A percentile compares a stretch with the other conserved stretches of the same genome.
Conservation (phyloP, 202 grass and related monocot species). For the Musa balbisiana region DNA sequence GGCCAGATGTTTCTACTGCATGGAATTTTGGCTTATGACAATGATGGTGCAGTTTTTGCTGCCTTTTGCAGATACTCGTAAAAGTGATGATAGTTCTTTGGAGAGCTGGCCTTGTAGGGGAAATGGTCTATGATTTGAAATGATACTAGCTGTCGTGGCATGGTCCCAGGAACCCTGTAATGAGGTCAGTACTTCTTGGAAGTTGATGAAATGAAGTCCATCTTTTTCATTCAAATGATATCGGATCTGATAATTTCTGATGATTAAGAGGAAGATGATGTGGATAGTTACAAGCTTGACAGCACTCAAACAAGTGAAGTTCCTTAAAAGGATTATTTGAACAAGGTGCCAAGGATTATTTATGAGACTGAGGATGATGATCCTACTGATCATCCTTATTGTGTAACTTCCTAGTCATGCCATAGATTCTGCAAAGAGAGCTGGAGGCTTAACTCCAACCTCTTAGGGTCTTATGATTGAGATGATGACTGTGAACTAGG, state of each 20-base stretch:
- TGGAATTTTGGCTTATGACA: conserved; percentile 99
- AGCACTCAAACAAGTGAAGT: conserved; percentile 44
- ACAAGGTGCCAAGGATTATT: conserved; percentile 31
- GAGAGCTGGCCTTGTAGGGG: conserved; percentile 27
- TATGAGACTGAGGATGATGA: conserved; percentile 49
- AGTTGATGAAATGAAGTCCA: conserved; percentile 28
- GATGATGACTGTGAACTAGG: conserved; percentile 33
- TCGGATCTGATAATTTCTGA: conserved; percentile 87
- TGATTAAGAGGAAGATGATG: conserved; percentile 70
- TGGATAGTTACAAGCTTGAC: conserved; percentile 81
- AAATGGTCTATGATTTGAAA: conserved; percentile 27
- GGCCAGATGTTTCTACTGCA: conserved; percentile 58
- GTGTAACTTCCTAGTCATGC: conserved; percentile 33
- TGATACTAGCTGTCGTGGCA: conserved; percentile 27
- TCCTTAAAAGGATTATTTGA: conserved; percentile 53
- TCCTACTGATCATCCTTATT: conserved; percentile 36
- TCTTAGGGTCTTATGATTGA: conserved; percentile 28
- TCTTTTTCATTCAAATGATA: conserved; percentile 20
- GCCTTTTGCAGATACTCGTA: conserved; percentile 72
- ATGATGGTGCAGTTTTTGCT: conserved; percentile 87
- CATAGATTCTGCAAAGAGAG: conserved; percentile 40
- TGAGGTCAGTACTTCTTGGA: conserved; percentile 29
- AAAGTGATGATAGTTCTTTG: conserved; percentile 25
- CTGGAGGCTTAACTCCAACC: conserved; percentile 15
- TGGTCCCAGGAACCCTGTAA: conserved; percentile 24